Evolutionary conservation across 805 yeast genomes (phyloP), one percentile per base, ranked within the genome.

Genomic region (Lachancea lanzarotensis): DNA sequence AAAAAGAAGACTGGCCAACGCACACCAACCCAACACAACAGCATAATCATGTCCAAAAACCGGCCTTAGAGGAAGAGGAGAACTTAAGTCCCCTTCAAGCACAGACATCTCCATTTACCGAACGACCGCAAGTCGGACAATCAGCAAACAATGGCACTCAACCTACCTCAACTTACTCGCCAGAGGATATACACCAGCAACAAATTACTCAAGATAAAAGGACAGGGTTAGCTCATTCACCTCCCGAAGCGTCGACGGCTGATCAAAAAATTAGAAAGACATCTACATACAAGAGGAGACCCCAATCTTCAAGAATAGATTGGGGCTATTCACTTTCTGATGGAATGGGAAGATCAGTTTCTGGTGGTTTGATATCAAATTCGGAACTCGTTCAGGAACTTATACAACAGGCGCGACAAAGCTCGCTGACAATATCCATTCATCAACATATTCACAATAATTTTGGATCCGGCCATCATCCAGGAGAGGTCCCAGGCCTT

Each of bases 401-500:
- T 9, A 71, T 84, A 7, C 75, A 76, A 30, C 72, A 80, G 42
- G 90, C 90, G 0, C 78, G 74, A 49, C 65, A 66, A 40, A 72
- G 76, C 52, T 72, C 75, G 16, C 66, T 84, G 35, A 72, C 76
- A 37, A 71, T 88, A 12, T 81, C 88, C 3, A 76, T 88, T 17
- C 95, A 88, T 64, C 95, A 88, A 60, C 95, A 86, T 62, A 80
- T 84, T 38, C 91, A 85, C 62, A 86, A 86, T 59, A 89, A 84
- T 63, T 82, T 83, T 62, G 71, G 43, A 11, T 16, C 40, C 31
- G 32, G 16, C n/a, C 33, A 42, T n/a, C 38, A n/a, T 7, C 25
- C 38, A 13, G 27, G 17, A 12, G 17, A 27, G 26, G 3, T 31
- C 12, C 40, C 34, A 22, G 22, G 38, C 11, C 26, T n/a, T 10